Base-by-base conservation (phyloP, 805 yeast genomes). In the Starmerella apicola region DNA sequence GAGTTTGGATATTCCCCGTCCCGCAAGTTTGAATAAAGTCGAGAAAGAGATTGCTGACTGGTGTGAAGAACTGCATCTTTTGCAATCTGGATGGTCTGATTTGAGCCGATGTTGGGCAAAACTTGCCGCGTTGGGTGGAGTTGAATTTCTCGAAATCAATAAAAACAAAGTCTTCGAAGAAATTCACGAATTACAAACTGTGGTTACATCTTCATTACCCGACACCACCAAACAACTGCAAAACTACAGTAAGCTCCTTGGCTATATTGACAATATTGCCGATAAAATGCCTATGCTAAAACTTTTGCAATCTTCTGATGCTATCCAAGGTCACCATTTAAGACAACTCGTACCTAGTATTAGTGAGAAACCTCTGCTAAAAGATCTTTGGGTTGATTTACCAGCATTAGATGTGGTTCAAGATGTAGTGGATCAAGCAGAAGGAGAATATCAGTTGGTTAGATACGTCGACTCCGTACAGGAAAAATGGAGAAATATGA, bases 271-370 rank as follows among this genome's bases (percentile, higher is more conserved):
- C 10, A 12, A 13, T 15, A 8, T 18, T 9, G 19, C 20, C 15
- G 18, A 22, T 31, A 16, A 26, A 2, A 3, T 35, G 10, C 3
- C 58, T 83, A 41, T 22, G n/a, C 20, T 42, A 10, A 26, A 29
- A 5, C 41, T 33, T 9, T 22, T 42, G n/a, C 40, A 36, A 9
- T 71, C 68, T 41, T 69, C 75, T 3, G 78, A 68, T 0, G 67
- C 74, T 0, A 57, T 86, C 45, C 70, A 70, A 39, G 67, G 66
- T 0, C 64, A 85, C 18, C 96, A 86, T 52, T 76, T 95, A 85
- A 60, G 60, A 15, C 45, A 51, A 8, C 55, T 78, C 1, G 43
- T 13, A 37, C 41, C 44, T 2, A 20, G 26, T 7, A 2, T 17
- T 6, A 16, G 19, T 4, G 38, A 25, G 5, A 23, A 58, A 0